phyloP scores from a whole-genome alignment of 78 protist genomes.

The Trichosphaerium sp. region DNA sequence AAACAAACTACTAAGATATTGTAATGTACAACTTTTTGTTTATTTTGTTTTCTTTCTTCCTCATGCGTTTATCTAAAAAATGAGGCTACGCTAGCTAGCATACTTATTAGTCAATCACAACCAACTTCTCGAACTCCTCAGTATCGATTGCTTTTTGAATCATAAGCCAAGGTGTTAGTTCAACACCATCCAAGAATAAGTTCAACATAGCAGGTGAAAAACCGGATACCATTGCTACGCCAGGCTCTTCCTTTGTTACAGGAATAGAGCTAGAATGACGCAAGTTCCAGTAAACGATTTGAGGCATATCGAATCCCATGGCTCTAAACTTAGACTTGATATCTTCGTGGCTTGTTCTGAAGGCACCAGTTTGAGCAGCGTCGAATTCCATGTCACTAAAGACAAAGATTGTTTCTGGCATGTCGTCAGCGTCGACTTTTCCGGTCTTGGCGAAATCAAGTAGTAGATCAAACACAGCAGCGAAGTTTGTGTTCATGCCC shows the following conservation, averaged over 20 bases:
- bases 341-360: slow-evolving; percentile 6
- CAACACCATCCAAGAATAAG: slow-evolving; percentile 23
- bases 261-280: slow-evolving; percentile 6
- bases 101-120: too few relatives aligned
- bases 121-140: too few relatives aligned
- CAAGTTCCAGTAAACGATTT: slow-evolving; percentile 35
- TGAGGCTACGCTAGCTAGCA: too few relatives aligned
- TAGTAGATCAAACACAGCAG: background rate
- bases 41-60: too few relatives aligned
- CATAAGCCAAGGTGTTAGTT: too few relatives aligned
- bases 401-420: slow-evolving; percentile 44
- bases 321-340: slow-evolving; percentile 5
- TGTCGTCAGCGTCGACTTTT: slow-evolving; percentile 22
- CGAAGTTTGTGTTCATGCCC: slow-evolving; percentile 43
- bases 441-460: slow-evolving; percentile 1
- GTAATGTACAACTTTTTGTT: too few relatives aligned
- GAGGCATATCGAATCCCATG: slow-evolving; percentile 24
- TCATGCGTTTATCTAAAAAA: too few relatives aligned
- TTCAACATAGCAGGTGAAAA: slow-evolving; percentile 35
- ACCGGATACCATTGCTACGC: slow-evolving; percentile 38
- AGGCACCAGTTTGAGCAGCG: background rate
- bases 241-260: background rate
- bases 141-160: too few relatives aligned
- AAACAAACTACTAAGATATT: too few relatives aligned
- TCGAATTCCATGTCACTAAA: slow-evolving; percentile 43